phyloP scores from a whole-genome alignment of 1,284 basidiomycete genomes.

The Ganoderma multipileum region DNA sequence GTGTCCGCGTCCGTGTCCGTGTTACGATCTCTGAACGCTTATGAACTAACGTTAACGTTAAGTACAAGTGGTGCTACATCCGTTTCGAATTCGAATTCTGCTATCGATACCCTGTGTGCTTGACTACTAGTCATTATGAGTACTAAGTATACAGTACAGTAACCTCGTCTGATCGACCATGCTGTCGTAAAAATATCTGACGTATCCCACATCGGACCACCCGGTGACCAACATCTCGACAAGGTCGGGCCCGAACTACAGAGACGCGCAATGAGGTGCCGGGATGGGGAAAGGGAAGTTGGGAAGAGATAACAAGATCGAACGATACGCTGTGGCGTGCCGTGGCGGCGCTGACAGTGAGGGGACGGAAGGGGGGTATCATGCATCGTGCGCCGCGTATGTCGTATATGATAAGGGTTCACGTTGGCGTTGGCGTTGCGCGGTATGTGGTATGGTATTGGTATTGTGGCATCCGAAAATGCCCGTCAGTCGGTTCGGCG shows the following conservation, averaged over 20 bases:
- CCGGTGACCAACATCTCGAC: background rate
- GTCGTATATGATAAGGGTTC: background rate
- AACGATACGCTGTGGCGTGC: background rate
- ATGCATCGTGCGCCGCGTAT: background rate
- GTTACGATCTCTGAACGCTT: constrained; percentile 17
- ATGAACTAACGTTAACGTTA: constrained; percentile 29
- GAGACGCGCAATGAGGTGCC: background rate
- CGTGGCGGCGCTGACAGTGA: background rate
- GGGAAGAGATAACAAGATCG: background rate
- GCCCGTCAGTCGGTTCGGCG: background rate
- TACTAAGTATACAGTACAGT: constrained; percentile 23
- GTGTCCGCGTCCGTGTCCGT: background rate
- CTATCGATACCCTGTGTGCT: constrained; percentile 35
- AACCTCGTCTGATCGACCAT: constrained; percentile 22
- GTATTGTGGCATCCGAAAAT: background rate
- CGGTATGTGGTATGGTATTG: constrained; percentile 1
- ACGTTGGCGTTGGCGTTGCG: background rate
- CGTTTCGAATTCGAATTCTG: too few relatives aligned
- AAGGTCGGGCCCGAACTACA: background rate
- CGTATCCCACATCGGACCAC: constrained; percentile 3
- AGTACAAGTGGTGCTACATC: constrained; percentile 31
- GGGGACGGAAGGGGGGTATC: background rate
- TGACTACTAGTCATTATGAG: constrained; percentile 29
- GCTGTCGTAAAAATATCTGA: constrained; percentile 23
- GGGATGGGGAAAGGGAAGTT: background rate